Base-by-base conservation (phyloP, 352 stramenopile species). In the Globisporangium parvum region DNA sequence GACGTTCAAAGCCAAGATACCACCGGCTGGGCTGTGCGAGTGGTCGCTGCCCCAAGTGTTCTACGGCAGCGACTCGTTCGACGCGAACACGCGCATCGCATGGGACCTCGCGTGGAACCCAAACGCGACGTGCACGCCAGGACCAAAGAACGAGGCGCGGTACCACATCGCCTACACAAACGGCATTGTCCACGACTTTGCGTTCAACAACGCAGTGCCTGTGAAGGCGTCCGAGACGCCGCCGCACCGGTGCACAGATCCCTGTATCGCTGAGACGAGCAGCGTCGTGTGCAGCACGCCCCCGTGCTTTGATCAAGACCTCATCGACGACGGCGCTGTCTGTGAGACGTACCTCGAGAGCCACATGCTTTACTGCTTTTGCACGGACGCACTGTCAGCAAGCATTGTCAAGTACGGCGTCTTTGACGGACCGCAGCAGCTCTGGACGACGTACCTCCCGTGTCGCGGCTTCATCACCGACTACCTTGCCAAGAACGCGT, bases 351-450 rank as follows among this genome's bases (percentile, higher is more conserved):
- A 93, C 51, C 26, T 65, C 24, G 71, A 70, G 35, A 85, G 66
- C 48, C 75, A 87, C 44, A 64, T 85, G 3, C 71, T 89, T 15
- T 88, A 85, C 35, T 95, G 85, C 51, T 71, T 88, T 1, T 95
- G 85, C 54, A 88, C 71, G 6, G 55, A 70, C 9, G 65, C 74
- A 2, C 47, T 95, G 1, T 62, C 77, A 1, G 60, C 63, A 0
- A 80, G 67, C 47, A 83, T 95, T 0, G 44, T 56, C 0, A 48
- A 66, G 1, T 53, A 82, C 2, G 82, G 85, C 2, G 39, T 90
- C 9, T 60, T 90, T 9, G 31, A 79, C 11, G 83, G 83, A 1
- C 68, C 81, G 1, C 55, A 76, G 12, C 52, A 57, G 39, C 71
- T 93, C 10, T 93, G 80, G 80, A 48, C 67, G 0, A 62, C 68